phyloP scores from a whole-genome alignment of 192 early-diverging fungal genomes.

The Backusella sp. region DNA sequence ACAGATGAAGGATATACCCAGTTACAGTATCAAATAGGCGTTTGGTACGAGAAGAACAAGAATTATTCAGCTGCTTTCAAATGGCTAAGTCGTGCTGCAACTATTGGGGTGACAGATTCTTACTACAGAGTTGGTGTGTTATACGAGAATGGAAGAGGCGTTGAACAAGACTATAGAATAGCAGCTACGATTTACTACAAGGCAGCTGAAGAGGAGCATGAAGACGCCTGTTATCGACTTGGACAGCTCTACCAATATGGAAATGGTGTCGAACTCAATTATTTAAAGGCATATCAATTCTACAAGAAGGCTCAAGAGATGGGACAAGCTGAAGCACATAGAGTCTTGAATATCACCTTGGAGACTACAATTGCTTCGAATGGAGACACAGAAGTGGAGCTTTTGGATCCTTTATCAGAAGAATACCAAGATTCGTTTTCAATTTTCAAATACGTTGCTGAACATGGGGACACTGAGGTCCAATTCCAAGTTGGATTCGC shows the following conservation, averaged over 20 bases:
- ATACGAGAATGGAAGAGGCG: not conserved
- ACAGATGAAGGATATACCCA: not conserved
- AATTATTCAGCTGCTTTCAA: too few species aligned
- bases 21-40: not conserved
- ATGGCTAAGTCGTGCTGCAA: too few species aligned
- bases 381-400: not conserved
- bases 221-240: not conserved
- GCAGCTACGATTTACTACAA: not conserved
- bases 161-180: too few species aligned
- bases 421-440: not conserved
- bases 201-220: not conserved
- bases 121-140: not conserved
- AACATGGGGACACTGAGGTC: not conserved
- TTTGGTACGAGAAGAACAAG: not conserved
- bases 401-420: not conserved
- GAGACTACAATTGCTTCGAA: not conserved
- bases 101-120: too few species aligned
- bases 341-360: not conserved
- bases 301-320: not conserved
- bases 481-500: not conserved
- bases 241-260: too few species aligned
- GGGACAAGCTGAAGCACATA: not conserved
- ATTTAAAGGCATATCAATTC: not conserved
- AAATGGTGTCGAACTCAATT: not conserved
- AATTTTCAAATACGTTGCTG: not conserved